Base-by-base conservation (phyloP, 441 rosid genomes). In the Erodium trifolium region DNA sequence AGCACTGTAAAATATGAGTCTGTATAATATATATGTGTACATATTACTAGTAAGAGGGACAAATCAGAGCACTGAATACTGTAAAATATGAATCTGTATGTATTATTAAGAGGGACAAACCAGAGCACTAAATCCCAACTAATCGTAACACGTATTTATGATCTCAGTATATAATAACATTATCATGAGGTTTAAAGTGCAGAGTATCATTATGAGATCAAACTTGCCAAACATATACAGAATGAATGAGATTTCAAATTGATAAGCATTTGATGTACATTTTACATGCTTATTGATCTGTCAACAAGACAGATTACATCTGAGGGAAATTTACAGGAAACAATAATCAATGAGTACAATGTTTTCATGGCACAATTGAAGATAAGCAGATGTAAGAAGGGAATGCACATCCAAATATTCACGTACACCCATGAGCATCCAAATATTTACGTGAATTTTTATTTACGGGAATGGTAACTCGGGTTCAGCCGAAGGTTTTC, bases 401-500 rank as follows among this genome's bases (percentile, higher is more conserved):
- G 63, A 57, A 57, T 57, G 29, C 16, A 57, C 63, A 57, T 57
- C 63, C 63, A 57, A 17, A 57, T 57, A 57, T 57, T 57, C 27
- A 57, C 29, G 19, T 16, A 55, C 23, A 18, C 17, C 63, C 63
- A 17, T 49, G 55, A 11, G 55, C 55, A 49, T 13, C 55, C 3
- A 34, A 49, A 49, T 13, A 49, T 51, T 3, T n/a, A 51, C 17
- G 59, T 13, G 17, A 49, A 49, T 49, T 49, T 49, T 49, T 49
- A 49, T 49, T 49, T 49, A 49, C 57, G 37, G 57, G 16, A 49
- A n/a, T 49, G 57, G 6, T 7, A 12, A 16, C 4, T 4, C 19
- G 5, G 62, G 8, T 57, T 57, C 59, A 79, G 71, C 96, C 96
- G 2, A 90, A 93, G 68, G 97, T 87, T 71, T 93, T 87, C 85